phyloP scores from a whole-genome alignment of 305 asterid species.

The Ilex paraguariensis region DNA sequence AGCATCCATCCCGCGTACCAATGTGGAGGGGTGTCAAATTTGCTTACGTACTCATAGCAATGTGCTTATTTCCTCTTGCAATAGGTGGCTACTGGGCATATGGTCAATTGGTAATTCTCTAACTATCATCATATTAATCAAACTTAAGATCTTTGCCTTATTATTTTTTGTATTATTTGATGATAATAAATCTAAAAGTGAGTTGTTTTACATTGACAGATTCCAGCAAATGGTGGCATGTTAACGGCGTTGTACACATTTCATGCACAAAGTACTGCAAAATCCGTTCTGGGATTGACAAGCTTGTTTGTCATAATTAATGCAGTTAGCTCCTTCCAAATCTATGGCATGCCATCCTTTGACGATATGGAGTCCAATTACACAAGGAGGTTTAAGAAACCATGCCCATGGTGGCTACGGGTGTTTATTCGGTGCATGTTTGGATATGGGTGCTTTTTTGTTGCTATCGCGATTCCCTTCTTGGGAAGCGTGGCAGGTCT shows the following conservation, averaged over 20 bases:
- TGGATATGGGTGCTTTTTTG: constrained; percentile 53
- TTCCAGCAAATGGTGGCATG: constrained; percentile 66
- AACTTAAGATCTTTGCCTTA: no score
- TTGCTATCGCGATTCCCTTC: constrained; percentile 80
- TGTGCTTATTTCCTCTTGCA: constrained; percentile 75
- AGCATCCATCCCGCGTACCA: constrained; percentile 83
- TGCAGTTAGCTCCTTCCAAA: constrained; percentile 67
- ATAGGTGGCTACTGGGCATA: constrained; percentile 89
- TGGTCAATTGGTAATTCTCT: constrained; percentile 44
- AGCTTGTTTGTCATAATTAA: constrained; percentile 52
- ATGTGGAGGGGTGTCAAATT: constrained; percentile 90
- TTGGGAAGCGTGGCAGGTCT: constrained; percentile 66
- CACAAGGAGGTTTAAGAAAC: constrained; percentile 48
- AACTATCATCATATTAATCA: not conserved
- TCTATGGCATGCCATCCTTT: constrained; percentile 78
- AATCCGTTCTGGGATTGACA: constrained; percentile 36
- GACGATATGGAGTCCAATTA: constrained; percentile 60
- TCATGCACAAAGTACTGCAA: constrained; percentile 53
- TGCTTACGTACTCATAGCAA: constrained; percentile 55
- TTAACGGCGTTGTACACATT: constrained; percentile 44
- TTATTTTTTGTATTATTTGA: not conserved
- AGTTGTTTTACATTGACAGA: constrained; percentile 23
- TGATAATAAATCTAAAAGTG: not conserved
- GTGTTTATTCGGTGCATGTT: constrained; percentile 41
- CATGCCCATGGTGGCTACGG: constrained; percentile 86